Conservation (phyloP, 106 monocot species). For the Acanthochlamys bracteata region DNA sequence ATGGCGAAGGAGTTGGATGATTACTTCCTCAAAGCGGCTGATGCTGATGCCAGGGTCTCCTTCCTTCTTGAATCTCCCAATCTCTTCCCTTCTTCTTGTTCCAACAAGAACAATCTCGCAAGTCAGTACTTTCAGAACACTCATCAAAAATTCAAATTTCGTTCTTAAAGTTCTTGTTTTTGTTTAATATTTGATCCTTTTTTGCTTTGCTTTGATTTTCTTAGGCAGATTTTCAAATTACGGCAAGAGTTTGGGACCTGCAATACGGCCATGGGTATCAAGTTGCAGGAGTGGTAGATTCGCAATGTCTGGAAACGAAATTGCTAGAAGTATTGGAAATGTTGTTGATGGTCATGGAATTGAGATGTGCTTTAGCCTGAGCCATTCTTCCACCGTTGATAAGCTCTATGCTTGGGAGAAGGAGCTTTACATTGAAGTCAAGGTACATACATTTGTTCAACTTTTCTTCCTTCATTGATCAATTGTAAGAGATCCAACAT, state of each 20-base stretch:
- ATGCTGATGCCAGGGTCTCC: slow-evolving; percentile 53
- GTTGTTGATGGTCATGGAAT: not conserved
- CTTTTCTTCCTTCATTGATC: not conserved
- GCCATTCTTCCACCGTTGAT: slow-evolving; percentile 81
- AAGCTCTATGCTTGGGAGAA: slow-evolving; percentile 98
- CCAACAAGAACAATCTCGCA: slow-evolving; percentile 18
- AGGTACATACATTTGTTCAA: slow-evolving; percentile 33
- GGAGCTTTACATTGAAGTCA: slow-evolving; percentile 82
- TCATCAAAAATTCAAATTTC: not conserved
- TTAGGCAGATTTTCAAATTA: slow-evolving; percentile 65
- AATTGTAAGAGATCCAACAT: too few species aligned
- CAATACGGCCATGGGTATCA: slow-evolving; percentile 39
- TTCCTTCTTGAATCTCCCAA: slow-evolving; percentile 45
- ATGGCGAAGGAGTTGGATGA: slow-evolving; percentile 84
- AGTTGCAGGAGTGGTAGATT: slow-evolving; percentile 23
- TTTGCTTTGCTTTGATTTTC: not conserved
- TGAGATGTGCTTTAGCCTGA: not conserved
- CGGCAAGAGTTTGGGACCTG: slow-evolving; percentile 55
- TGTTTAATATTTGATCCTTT: not conserved
- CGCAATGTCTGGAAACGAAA: slow-evolving; percentile 25
- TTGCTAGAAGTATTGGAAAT: slow-evolving; percentile 12
- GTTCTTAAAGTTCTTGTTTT: not conserved
- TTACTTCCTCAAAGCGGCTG: slow-evolving; percentile 81
- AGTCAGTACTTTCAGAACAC: slow-evolving; percentile 10
- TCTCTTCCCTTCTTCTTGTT: slow-evolving; percentile 21